Conservation (phyloP, 2,329 filamentous ascomycete genomes). For the Amesomyces nigricolor region DNA sequence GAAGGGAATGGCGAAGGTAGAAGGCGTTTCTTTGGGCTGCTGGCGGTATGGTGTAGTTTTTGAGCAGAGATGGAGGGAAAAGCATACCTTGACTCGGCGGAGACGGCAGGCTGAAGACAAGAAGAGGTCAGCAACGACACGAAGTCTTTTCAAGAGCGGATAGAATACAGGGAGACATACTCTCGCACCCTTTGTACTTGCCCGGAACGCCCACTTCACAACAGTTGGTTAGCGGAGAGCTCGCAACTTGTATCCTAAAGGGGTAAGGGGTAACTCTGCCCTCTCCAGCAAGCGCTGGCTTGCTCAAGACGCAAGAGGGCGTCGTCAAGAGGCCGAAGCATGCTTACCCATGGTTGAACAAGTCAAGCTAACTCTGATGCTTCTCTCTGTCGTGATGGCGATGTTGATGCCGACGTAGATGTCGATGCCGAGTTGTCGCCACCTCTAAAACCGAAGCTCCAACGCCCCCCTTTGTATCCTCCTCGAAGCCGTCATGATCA, state of each 20-base stretch:
- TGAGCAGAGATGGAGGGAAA: too few relatives aligned
- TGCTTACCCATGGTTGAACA: conserved; percentile 3
- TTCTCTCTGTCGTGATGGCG: background rate
- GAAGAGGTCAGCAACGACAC: background rate
- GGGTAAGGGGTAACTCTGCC: background rate
- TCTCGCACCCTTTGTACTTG: conserved; percentile 59
- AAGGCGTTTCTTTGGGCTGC: too few relatives aligned
- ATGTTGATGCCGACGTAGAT: background rate
- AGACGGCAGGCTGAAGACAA: conserved; percentile 45
- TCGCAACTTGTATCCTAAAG: background rate
- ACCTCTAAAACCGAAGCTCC: background rate
- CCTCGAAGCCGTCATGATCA: background rate
- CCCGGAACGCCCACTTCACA: conserved; percentile 51
- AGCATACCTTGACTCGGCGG: conserved; percentile 52
- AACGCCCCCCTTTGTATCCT: background rate
- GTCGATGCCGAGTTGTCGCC: background rate
- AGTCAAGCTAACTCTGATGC: background rate
- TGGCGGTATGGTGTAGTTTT: too few relatives aligned
- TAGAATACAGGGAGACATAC: conserved; percentile 5
- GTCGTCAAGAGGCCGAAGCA: background rate
- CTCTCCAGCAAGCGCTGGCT: background rate
- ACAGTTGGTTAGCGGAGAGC: conserved; percentile 8
- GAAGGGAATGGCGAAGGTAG: too few relatives aligned
- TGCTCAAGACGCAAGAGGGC: background rate
- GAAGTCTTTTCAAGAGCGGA: background rate